A percentile compares a stretch with the other conserved stretches of the same genome.
phyloP scores from a whole-genome alignment of 75 land plant species.

The Selaginella tamariscina region DNA sequence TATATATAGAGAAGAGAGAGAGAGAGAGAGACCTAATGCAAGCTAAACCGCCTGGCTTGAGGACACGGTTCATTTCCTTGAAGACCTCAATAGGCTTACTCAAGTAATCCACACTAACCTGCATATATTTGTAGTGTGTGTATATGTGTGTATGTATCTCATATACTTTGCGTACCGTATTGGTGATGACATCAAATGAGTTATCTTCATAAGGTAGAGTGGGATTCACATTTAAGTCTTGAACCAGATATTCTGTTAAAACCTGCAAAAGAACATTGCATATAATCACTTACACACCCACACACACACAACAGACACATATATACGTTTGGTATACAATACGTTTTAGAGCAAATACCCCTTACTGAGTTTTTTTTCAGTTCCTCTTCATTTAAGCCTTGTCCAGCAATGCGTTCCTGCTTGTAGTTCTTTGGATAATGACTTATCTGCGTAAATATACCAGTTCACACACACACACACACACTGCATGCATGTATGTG shows the following conservation, averaged over 20 bases:
- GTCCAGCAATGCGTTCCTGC: constrained; percentile 79
- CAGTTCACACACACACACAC: too few species aligned
- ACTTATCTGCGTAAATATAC: constrained; percentile 84
- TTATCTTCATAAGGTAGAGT: constrained; percentile 75
- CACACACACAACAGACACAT: too few species aligned
- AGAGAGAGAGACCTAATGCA: not conserved
- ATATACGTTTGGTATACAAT: too few species aligned
- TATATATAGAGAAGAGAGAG: not conserved
- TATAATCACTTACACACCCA: not conserved
- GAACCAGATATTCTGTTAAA: constrained; percentile 76
- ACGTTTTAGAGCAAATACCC: not conserved
- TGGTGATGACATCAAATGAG: constrained; percentile 20
- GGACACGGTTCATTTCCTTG: constrained; percentile 48
- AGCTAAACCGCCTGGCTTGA: constrained; percentile 6
- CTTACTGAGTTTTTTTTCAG: constrained; percentile 70
- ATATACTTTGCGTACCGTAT: constrained; percentile 8
- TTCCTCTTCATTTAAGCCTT: constrained; percentile 92
- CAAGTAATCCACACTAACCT: constrained; percentile 73
- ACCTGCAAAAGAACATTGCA: constrained; percentile 39
- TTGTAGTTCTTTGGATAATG: constrained; percentile 60
- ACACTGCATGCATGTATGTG: too few species aligned
- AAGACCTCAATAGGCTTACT: constrained; percentile 4
- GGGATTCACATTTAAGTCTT: constrained; percentile 80
- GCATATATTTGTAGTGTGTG: not conserved
- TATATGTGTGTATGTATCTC: not conserved